A percentile compares a stretch with the other conserved stretches of the same genome.
phyloP scores from a whole-genome alignment of 352 stramenopile species.

The Phytophthora fragariaefolia region DNA sequence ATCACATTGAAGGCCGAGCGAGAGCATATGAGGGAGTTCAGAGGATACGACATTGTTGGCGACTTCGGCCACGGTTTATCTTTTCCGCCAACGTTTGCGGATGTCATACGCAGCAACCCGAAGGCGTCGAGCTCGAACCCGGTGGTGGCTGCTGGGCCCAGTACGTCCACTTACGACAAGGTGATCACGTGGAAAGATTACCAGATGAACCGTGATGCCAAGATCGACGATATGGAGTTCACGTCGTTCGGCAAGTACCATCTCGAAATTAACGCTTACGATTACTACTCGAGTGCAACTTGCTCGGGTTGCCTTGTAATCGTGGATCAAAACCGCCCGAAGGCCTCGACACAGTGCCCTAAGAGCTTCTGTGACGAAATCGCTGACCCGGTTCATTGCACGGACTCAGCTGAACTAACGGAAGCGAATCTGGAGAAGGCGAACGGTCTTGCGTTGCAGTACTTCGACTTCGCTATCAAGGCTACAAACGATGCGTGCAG shows the following conservation, averaged over 20 bases:
- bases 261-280: slow-evolving; percentile 51
- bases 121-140: slow-evolving; percentile 16
- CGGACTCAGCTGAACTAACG: slow-evolving; percentile 34
- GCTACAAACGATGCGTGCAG: slow-evolving; percentile 65
- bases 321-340: slow-evolving; percentile 55
- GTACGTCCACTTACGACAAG: slow-evolving; percentile 4
- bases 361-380: slow-evolving; percentile 44
- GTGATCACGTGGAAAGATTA: slow-evolving; percentile 61
- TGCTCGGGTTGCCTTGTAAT: slow-evolving; percentile 60
- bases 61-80: slow-evolving; percentile 7
- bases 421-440: slow-evolving; percentile 39
- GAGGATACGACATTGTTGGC: slow-evolving; percentile 18
- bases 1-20: slow-evolving; percentile 24
- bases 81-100: slow-evolving; percentile 18
- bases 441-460: slow-evolving; percentile 27
- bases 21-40: slow-evolving; percentile 32
- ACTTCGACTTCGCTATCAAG: slow-evolving; percentile 50
- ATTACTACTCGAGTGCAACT: slow-evolving; percentile 49
- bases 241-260: slow-evolving; percentile 54
- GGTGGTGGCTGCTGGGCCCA: slow-evolving; percentile 5
- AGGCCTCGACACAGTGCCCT: slow-evolving; percentile 41
- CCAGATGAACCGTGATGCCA: slow-evolving; percentile 37
- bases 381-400: slow-evolving; percentile 6
- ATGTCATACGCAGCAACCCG: slow-evolving; percentile 16
- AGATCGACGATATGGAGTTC: slow-evolving; percentile 55